Evolutionary conservation across 306 rosid genomes (phyloP), one percentile per base, ranked within the genome.

Genomic region (Acacia melanoxylon): DNA sequence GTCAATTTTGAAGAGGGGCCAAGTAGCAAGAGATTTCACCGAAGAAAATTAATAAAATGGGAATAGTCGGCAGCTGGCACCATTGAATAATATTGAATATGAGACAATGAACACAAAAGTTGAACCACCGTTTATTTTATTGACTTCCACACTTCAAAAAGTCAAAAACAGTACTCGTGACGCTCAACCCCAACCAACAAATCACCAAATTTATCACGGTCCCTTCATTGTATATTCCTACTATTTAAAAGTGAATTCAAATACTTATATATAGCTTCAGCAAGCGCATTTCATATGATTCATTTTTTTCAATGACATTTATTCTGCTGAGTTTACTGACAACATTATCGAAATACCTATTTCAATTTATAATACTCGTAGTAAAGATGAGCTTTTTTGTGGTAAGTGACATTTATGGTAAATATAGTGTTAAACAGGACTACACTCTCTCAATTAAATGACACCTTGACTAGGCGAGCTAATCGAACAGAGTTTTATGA

Each of bases 21-120:
- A 68, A 68, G 27, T 56, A 78, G 44, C 77, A 41, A 75, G 51
- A 49, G 68, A 49, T 22, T 68, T 35, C 82, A 78, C 52, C 42
- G 25, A 68, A 40, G 13, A 45, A 49, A 51, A 27, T 17, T 17
- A 51, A 42, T 58, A 22, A 51, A 51, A 35, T 51, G 41, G 44
- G 68, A 68, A 22, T 52, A 22, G 68, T 68, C 62, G 68, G 33
- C 41, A 52, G 68, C 68, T 44, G 82, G 82, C 76, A 19, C 11
- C 35, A 31, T 68, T 78, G 19, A 78, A 68, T 78, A 78, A 68
- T 78, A 63, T n/a, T 1, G 24, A 63, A 52, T 16, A 68, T 22
- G 75, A 51, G 20, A 29, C 8, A 37, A 37, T 49, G 20, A 12
- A 52, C 25, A 15, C 27, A 51, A 10, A 51, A 49, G 65, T 31